These are phyloP conservation scores for Ramichloridium luteum DNA, from an alignment of 2,329 filamentous ascomycete species.

Conservation along the genomic window DNA sequence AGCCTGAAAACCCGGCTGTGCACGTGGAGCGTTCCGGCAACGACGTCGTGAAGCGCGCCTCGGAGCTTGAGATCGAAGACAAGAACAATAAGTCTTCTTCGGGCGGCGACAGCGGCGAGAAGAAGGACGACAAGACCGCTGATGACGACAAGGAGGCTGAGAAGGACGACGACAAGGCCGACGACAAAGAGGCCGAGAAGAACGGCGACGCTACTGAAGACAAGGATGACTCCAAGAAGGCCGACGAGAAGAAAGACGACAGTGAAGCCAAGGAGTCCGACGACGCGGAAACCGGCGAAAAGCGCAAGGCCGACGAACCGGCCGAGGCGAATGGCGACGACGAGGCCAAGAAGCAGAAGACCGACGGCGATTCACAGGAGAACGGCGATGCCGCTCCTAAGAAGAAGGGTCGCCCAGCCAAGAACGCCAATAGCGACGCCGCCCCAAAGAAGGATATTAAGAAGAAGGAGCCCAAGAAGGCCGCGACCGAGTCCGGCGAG, in stretches of 20 bases:
- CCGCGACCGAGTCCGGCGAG: constrained; percentile 37
- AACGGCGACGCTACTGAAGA: constrained; percentile 14
- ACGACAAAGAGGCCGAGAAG: constrained; percentile 8
- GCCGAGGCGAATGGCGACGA: constrained; percentile 18
- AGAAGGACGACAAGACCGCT: constrained; percentile 22
- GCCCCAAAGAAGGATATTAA: constrained; percentile 29
- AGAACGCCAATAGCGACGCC: constrained; percentile 17
- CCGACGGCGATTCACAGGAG: constrained; percentile 24
- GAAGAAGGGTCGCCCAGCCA: constrained; percentile 33
- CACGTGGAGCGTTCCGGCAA: constrained; percentile 47
- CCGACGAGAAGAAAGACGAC: constrained; percentile 14
- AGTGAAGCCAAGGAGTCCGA: constrained; percentile 16
- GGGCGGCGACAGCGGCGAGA: constrained; percentile 24
- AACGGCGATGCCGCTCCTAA: constrained; percentile 26
- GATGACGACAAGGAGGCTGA: constrained; percentile 11
- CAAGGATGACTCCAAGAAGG: constrained; percentile 14
- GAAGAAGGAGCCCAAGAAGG: constrained; percentile 38
- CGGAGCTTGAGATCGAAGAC: constrained; percentile 45
- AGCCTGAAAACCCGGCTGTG: constrained; percentile 49
- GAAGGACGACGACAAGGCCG: constrained; percentile 10
- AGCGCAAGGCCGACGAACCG: constrained; percentile 21
- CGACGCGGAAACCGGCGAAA: constrained; percentile 20
- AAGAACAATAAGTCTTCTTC: too few relatives aligned
- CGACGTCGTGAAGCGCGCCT: constrained; percentile 52
- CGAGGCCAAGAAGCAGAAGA: constrained; percentile 20